Percentiles rank a stretch among this genome's conserved stretches.
Evolutionary conservation across 1,284 basidiomycete species (phyloP).

Genomic region (Trametes versicolor): DNA sequence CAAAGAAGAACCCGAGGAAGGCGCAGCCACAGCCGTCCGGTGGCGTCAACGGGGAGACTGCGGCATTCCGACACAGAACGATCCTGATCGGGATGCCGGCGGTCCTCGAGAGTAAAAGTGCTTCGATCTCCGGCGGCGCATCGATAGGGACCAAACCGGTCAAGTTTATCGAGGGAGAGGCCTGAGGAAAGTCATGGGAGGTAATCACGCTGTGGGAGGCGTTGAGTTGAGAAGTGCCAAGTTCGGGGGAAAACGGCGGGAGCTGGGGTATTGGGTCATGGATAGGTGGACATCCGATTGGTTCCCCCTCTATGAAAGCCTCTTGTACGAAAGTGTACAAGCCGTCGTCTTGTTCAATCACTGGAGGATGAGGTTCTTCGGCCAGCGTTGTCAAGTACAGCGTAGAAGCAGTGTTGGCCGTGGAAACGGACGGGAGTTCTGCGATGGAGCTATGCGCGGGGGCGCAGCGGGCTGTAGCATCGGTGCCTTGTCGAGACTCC

Average conservation of each 20-base stretch:
- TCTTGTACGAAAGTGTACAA: neutral
- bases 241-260: too few species aligned
- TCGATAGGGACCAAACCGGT: neutral
- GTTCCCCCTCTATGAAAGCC: too few species aligned
- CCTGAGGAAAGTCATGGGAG: too few species aligned
- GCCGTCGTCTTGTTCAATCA: neutral
- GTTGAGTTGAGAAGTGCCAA: too few species aligned
- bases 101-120: conserved; percentile 17
- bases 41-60: conserved; percentile 24
- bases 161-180: neutral
- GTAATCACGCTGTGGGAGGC: neutral
- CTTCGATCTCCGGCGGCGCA: conserved; percentile 31
- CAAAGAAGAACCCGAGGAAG: conserved; percentile 35
- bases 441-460: too few species aligned
- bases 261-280: too few species aligned
- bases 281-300: too few species aligned
- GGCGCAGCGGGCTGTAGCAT: too few species aligned
- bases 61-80: conserved; percentile 29
- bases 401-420: too few species aligned
- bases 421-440: too few species aligned
- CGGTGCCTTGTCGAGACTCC: too few species aligned
- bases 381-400: too few species aligned
- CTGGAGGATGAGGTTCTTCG: neutral
- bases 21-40: conserved; percentile 31
- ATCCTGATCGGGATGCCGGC: conserved; percentile 26